These are phyloP conservation scores for Rhodomyrtus tomentosa DNA, from an alignment of 345 rosid species.

Conservation along the genomic window DNA sequence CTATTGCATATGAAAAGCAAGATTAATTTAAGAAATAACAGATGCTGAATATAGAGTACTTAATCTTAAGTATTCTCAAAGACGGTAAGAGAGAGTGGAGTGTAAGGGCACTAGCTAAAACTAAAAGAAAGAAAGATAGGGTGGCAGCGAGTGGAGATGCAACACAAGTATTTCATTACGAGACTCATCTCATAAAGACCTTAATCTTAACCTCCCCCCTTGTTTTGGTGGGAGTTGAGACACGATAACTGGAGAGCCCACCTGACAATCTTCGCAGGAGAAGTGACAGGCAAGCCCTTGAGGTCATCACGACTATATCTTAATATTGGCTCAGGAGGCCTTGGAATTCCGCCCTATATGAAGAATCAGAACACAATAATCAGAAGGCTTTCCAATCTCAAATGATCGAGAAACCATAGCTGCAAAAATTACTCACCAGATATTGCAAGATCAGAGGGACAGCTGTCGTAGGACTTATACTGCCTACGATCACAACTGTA, in stretches of 20 bases:
- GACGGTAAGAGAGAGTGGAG: neutral
- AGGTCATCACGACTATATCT: constrained; percentile 60
- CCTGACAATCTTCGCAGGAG: constrained; percentile 59
- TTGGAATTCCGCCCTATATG: constrained; percentile 70
- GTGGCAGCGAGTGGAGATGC: neutral
- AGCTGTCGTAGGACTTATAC: constrained; percentile 52
- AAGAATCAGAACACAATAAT: neutral
- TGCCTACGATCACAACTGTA: constrained; percentile 85
- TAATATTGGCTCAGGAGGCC: constrained; percentile 57
- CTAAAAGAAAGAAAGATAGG: neutral
- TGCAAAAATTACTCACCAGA: constrained; percentile 44
- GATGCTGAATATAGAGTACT: neutral
- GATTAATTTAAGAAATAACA: neutral
- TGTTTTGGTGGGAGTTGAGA: neutral
- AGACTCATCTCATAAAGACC: neutral
- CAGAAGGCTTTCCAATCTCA: neutral
- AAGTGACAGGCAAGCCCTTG: constrained; percentile 73
- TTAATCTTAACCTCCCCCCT: neutral
- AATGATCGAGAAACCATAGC: neutral
- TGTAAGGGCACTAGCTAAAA: neutral
- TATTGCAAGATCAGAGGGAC: constrained; percentile 76
- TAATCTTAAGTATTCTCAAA: neutral
- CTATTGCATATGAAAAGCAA: neutral
- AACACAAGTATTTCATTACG: neutral
- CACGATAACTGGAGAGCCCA: neutral